These are phyloP conservation scores for Cryphonectria nitschkei DNA, from an alignment of 2,329 filamentous ascomycete species.

Conservation along the genomic window DNA sequence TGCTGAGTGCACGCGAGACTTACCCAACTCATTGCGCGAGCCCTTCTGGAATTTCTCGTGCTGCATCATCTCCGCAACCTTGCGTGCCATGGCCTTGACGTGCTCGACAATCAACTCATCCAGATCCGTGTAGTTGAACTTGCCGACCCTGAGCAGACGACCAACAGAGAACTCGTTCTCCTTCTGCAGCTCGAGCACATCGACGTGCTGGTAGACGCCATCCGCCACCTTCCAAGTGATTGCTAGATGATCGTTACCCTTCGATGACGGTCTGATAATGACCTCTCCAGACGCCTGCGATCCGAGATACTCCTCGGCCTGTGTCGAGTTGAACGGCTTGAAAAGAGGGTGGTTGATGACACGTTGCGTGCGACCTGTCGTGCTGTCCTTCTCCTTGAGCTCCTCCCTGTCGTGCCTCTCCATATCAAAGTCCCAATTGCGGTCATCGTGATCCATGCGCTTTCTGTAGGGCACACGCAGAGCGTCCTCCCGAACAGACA, in stretches of 20 bases:
- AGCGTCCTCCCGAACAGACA: constrained; percentile 82
- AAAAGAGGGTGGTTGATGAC: constrained; percentile 99
- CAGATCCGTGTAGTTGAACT: constrained; percentile 91
- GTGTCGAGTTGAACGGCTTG: constrained; percentile 86
- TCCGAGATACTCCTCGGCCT: constrained; percentile 92
- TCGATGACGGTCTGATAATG: constrained; percentile 93
- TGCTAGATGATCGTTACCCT: constrained; percentile 91
- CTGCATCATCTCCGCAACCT: constrained; percentile 93
- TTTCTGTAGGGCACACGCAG: constrained; percentile 73
- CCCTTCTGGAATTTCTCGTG: constrained; percentile 92
- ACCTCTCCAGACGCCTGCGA: constrained; percentile 85
- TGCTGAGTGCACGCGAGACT: constrained; percentile 42
- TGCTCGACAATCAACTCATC: constrained; percentile 97
- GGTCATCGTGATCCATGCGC: constrained; percentile 70
- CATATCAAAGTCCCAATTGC: constrained; percentile 85
- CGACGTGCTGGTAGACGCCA: constrained; percentile 95
- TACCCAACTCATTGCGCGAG: constrained; percentile 82
- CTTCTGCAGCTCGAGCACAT: constrained; percentile 95
- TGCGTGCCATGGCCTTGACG: constrained; percentile 95
- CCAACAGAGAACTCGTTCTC: constrained; percentile 96
- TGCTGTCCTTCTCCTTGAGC: constrained; percentile 82
- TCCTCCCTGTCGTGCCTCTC: constrained; percentile 83
- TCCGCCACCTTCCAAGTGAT: constrained; percentile 98
- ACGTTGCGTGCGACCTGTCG: constrained; percentile 82
- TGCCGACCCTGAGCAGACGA: constrained; percentile 81